phyloP scores from a whole-genome alignment of 2,329 filamentous ascomycete species.

The Xylariaceae sp. region DNA sequence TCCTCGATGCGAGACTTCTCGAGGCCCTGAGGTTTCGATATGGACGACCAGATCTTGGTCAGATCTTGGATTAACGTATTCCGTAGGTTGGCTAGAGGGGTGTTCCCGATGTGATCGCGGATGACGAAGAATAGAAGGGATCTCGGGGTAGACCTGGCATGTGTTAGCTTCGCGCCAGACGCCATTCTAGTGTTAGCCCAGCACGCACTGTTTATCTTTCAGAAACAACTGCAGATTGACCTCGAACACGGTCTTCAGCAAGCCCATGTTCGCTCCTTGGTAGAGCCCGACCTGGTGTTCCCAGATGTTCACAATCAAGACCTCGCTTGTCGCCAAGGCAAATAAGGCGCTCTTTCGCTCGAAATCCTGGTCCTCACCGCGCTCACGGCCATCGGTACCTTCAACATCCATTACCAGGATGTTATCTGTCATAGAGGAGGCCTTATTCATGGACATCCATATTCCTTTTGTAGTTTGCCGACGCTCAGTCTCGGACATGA shows the following conservation, averaged over 20 bases:
- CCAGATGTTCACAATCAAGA: conserved; percentile 98
- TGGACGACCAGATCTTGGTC: conserved; percentile 83
- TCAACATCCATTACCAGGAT: conserved; percentile 99
- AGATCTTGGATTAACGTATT: conserved; percentile 88
- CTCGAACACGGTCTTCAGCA: conserved; percentile 98
- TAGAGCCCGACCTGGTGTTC: conserved; percentile 98
- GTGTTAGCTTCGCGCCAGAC: conserved; percentile 10
- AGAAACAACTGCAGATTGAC: conserved; percentile 96
- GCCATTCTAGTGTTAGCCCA: not conserved
- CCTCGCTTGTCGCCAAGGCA: conserved; percentile 93
- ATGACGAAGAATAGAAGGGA: conserved; percentile 98
- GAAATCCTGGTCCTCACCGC: conserved; percentile 97
- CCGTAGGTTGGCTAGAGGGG: conserved; percentile 82
- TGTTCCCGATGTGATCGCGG: conserved; percentile 89
- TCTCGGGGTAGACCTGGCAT: conserved; percentile 69
- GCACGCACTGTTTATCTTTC: conserved; percentile 80
- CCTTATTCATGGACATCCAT: conserved; percentile 98
- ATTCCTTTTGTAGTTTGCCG: conserved; percentile 98
- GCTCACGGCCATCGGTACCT: conserved; percentile 91
- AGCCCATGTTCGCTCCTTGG: conserved; percentile 96
- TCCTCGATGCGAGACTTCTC: conserved; percentile 89
- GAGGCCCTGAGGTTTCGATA: conserved; percentile 85
- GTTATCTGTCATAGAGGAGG: conserved; percentile 80
- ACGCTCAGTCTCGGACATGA: conserved; percentile 93
- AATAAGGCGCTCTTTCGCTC: conserved; percentile 97